Evolutionary conservation across 768 basidiomycete species (phyloP).

Genomic region (Boletus pseudo-olivaceus): DNA sequence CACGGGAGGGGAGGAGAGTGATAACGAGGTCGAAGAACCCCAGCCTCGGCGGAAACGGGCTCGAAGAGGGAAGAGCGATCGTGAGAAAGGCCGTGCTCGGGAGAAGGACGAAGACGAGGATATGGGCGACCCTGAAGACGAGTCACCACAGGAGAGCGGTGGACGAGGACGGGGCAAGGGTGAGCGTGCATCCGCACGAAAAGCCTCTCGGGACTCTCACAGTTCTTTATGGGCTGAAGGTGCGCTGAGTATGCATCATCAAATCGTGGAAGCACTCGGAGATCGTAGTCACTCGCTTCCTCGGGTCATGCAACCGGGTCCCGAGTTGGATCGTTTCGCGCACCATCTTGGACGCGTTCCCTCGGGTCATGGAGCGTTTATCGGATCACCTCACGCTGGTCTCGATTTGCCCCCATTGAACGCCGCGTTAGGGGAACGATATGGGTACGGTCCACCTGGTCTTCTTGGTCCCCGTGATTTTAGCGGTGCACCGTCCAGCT

Average conservation of each 20-base stretch:
- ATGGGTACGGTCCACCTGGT: slow-evolving; percentile 36
- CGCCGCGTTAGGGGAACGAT: slow-evolving; percentile 37
- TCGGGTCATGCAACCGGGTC: slow-evolving; percentile 28
- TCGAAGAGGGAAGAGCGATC: slow-evolving; percentile 37
- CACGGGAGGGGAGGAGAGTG: slow-evolving; percentile 41
- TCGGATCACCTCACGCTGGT: slow-evolving; percentile 39
- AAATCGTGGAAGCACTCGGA: slow-evolving; percentile 33
- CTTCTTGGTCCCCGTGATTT: slow-evolving; percentile 32
- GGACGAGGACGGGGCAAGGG: slow-evolving; percentile 35
- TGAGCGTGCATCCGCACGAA: slow-evolving; percentile 35
- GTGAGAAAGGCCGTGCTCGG: slow-evolving; percentile 35
- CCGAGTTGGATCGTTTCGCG: slow-evolving; percentile 32
- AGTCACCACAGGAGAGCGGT: slow-evolving; percentile 30
- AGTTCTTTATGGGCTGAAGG: slow-evolving; percentile 34
- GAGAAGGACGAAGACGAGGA: slow-evolving; percentile 45
- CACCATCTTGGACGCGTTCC: slow-evolving; percentile 35
- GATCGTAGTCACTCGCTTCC: slow-evolving; percentile 34
- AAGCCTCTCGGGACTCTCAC: slow-evolving; percentile 35
- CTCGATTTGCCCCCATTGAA: slow-evolving; percentile 64
- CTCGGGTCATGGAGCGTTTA: slow-evolving; percentile 35
- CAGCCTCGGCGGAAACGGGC: slow-evolving; percentile 61
- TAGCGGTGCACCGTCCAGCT: slow-evolving; percentile 47
- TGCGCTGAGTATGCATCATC: slow-evolving; percentile 33
- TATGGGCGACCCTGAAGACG: slow-evolving; percentile 44
- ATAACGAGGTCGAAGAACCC: slow-evolving; percentile 37